Evolutionary conservation across 805 yeast genomes (phyloP).

Genomic region (Yarrowia hollandica): DNA sequence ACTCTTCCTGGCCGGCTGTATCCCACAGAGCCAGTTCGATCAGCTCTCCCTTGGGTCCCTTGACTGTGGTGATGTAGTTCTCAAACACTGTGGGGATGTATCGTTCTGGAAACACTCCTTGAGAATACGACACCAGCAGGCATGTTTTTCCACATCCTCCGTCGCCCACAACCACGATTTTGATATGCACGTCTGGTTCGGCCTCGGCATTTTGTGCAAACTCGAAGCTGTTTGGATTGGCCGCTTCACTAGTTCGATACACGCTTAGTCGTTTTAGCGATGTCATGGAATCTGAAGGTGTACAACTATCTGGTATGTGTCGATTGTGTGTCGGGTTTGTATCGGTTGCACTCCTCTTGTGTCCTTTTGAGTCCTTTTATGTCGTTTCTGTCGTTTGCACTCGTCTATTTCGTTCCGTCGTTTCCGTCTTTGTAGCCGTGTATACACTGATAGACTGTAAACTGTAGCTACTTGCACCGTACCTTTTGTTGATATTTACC

Average conservation of each 20-base stretch:
- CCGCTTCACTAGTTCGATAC: conserved; percentile 9
- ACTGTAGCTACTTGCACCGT: no score
- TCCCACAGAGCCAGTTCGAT: conserved; percentile 81
- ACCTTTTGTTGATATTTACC: no score
- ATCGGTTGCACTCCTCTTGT: no score
- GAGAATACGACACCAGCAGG: conserved; percentile 61
- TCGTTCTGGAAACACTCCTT: conserved; percentile 65
- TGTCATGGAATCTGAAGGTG: neutral
- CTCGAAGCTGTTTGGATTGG: neutral
- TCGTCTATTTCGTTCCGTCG: no score
- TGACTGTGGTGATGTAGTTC: conserved; percentile 63
- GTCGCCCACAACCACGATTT: conserved; percentile 83
- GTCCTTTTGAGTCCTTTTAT: no score
- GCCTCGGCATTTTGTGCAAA: neutral
- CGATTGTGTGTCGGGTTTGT: no score
- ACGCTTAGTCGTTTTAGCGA: conserved; percentile 22
- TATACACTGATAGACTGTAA: no score
- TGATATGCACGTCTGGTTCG: conserved; percentile 44
- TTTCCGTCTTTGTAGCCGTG: no score
- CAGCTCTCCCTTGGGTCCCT: conserved; percentile 50
- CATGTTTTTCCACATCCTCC: conserved; percentile 93
- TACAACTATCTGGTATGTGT: no score
- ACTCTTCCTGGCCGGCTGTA: conserved; percentile 88
- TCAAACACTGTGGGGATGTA: conserved; percentile 86
- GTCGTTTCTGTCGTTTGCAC: no score